phyloP scores from a whole-genome alignment of 345 rosid species.

The Rhizophora apiculata region DNA sequence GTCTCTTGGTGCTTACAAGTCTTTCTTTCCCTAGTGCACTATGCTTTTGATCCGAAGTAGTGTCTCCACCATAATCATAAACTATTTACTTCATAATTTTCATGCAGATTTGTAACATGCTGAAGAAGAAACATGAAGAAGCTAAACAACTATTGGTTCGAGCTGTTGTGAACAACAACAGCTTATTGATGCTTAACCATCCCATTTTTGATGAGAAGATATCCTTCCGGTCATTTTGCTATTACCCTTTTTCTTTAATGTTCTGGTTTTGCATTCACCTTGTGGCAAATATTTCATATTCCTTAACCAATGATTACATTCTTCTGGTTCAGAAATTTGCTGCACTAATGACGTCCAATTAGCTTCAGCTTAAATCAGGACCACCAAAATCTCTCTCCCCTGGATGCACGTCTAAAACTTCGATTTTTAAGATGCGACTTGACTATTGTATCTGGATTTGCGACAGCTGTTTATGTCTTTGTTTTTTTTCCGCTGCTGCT shows the following conservation, averaged over 20 bases:
- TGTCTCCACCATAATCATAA: background rate
- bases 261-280: background rate
- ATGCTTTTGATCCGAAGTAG: background rate
- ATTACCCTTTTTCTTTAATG: background rate
- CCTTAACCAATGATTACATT: conserved; percentile 65
- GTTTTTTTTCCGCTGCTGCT: background rate
- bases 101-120: conserved; percentile 70
- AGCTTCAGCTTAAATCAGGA: background rate
- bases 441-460: background rate
- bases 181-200: conserved; percentile 79
- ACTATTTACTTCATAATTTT: background rate
- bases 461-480: background rate
- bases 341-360: conserved; percentile 14
- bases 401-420: background rate
- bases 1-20: background rate
- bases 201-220: conserved; percentile 73
- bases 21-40: background rate
- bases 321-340: conserved; percentile 59
- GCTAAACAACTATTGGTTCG: conserved; percentile 81
- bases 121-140: conserved; percentile 82
- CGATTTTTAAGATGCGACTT: background rate
- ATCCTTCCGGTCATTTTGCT: conserved; percentile 47
- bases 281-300: conserved; percentile 7
- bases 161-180: conserved; percentile 74
- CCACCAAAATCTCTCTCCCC: background rate